A percentile compares a stretch with the other conserved stretches of the same genome.
Conservation (phyloP, 2,329 filamentous ascomycete genomes). For the Didymella pomorum region DNA sequence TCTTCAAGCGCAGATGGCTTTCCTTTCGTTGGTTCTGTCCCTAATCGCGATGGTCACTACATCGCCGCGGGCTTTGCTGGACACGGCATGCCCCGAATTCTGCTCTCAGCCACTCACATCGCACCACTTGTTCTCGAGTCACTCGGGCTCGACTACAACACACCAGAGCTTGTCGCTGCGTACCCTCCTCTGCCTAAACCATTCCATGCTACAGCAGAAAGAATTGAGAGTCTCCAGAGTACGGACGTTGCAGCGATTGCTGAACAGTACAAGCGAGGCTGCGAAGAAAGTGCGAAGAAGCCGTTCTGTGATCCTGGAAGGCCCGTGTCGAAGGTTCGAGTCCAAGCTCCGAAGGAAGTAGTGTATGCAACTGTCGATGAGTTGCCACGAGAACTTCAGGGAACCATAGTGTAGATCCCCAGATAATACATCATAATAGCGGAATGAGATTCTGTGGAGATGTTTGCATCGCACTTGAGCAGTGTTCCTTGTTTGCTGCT, state of each 20-base stretch:
- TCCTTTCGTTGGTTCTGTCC: background rate
- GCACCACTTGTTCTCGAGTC: background rate
- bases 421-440: no score
- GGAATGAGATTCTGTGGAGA: no score
- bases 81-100: background rate
- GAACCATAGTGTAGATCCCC: no score
- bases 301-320: background rate
- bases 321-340: background rate
- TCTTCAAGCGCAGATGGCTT: background rate
- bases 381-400: no score
- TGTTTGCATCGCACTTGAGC: no score
- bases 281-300: background rate
- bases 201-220: background rate
- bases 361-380: background rate
- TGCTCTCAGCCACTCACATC: background rate
- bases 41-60: background rate
- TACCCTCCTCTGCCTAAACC: background rate
- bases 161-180: background rate
- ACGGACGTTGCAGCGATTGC: background rate
- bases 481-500: no score
- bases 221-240: background rate
- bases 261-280: background rate
- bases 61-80: background rate
- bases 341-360: background rate
- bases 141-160: background rate